phyloP scores from a whole-genome alignment of 352 stramenopile species.

The Paralagenidium karlingii region DNA sequence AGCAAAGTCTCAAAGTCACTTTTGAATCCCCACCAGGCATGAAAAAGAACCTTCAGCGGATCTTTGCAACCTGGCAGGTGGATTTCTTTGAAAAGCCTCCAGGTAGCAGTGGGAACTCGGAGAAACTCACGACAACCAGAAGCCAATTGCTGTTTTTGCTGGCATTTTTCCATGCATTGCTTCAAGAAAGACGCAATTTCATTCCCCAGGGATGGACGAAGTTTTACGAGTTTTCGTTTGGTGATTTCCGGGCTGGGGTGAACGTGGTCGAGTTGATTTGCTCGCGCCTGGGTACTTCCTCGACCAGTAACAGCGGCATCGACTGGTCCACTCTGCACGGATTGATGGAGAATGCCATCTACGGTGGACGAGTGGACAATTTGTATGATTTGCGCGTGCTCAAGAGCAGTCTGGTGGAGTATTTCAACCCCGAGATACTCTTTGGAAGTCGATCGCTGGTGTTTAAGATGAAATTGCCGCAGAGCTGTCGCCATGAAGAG shows the following conservation, averaged over 20 bases:
- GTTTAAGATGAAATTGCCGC: constrained; percentile 59
- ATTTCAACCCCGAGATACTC: constrained; percentile 78
- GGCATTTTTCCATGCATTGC: constrained; percentile 82
- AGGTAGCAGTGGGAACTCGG: too few species aligned
- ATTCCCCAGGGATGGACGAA: constrained; percentile 95
- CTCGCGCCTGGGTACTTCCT: constrained; percentile 12
- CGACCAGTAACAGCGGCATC: constrained; percentile 17
- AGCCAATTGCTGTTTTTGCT: constrained; percentile 82
- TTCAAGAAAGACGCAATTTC: constrained; percentile 84
- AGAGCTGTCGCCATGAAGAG: constrained; percentile 44
- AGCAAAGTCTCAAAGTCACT: constrained; percentile 90
- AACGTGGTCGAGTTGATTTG: constrained; percentile 82
- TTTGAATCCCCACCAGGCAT: constrained; percentile 92
- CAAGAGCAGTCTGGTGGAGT: constrained; percentile 71
- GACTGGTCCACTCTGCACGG: constrained; percentile 89
- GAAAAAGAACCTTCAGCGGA: constrained; percentile 93
- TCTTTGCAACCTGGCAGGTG: constrained; percentile 74
- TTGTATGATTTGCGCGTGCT: constrained; percentile 87
- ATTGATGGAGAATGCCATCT: constrained; percentile 94
- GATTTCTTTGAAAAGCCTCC: constrained; percentile 67
- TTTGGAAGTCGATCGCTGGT: constrained; percentile 42
- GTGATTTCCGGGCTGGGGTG: constrained; percentile 85
- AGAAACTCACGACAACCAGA: too few species aligned
- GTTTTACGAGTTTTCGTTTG: constrained; percentile 93
- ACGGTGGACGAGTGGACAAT: constrained; percentile 91